Evolutionary conservation across 805 yeast genomes (phyloP), one percentile per base, ranked within the genome.

Genomic region (Ogataea nonfermentans): DNA sequence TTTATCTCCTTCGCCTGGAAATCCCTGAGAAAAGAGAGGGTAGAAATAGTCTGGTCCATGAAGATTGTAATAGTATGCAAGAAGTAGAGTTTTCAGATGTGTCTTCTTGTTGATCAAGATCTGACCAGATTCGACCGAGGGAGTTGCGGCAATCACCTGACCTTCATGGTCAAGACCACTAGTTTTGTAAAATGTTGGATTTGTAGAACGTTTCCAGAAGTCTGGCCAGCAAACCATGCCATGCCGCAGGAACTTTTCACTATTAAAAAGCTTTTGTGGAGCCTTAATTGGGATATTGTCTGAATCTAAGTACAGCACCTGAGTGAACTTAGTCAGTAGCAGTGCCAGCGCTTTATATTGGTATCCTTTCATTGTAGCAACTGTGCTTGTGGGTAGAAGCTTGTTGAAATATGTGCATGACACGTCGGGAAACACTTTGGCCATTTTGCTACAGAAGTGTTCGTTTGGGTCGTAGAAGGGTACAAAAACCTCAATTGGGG

Each of bases 1-100:
- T 55, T 84, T 84, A 54, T 84, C 91, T 36, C 91, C 90, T 64
- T 83, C 84, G 19, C 91, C 91, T 1, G 87, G 79, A 17, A 78
- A 68, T 4, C 87, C 87, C 54, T 82, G 90, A 0, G 86, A 74
- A 47, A 84, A 67, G 41, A 84, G 59, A 9, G 81, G 82, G 51
- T 83, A 84, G 57, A 77, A 84, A 62, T 73, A 78, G 7, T 67
- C 59, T 1, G 88, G 88, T 0, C 91, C 90, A 57, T 67, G 66
- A 1, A 78, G 60, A 49, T 84, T 83, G 57, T 84, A 84, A 58
- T 81, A 83, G 28, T 78, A 63, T 3, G 84, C 67, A 33, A 84
- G 59, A 19, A 81, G 55, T 31, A 83, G 56, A 0, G 87, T 79
- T 43, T 69, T 71, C 38, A 79, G 52, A 53, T 83, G 91, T 2